These are phyloP conservation scores for Acacia pycnantha DNA, from an alignment of 331 rosid species.

Conservation along the genomic window DNA sequence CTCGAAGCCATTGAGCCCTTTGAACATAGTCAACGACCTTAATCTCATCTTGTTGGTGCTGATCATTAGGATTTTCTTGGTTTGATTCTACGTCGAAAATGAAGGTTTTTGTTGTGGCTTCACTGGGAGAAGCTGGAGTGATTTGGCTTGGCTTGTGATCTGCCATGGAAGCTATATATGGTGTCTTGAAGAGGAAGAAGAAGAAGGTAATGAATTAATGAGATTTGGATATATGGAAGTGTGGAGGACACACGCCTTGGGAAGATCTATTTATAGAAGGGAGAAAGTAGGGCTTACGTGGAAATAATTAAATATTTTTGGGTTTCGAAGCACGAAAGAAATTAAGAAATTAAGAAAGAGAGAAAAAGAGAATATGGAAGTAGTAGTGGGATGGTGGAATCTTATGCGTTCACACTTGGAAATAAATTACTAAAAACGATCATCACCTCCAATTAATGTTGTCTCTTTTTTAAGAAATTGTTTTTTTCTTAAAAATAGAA, in stretches of 20 bases:
- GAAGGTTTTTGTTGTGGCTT: background rate
- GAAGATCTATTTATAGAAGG: slow-evolving; percentile 23
- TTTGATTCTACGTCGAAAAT: slow-evolving; percentile 21
- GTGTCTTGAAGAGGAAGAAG: background rate
- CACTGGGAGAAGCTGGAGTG: background rate
- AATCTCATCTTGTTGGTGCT: background rate
- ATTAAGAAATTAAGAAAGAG: background rate
- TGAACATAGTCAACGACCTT: slow-evolving; percentile 44
- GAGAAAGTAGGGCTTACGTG: background rate
- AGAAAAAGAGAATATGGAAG: background rate
- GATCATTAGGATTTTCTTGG: background rate
- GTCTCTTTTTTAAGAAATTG: background rate
- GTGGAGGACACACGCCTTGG: slow-evolving; percentile 56
- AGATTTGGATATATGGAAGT: slow-evolving; percentile 19
- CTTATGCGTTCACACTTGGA: slow-evolving; percentile 36
- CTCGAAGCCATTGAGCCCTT: slow-evolving; percentile 68
- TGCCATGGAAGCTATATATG: background rate
- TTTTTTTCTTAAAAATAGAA: background rate
- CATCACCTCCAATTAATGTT: background rate
- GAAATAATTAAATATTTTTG: background rate
- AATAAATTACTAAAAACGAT: background rate
- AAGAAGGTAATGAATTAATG: background rate
- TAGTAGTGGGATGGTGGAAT: slow-evolving; percentile 19
- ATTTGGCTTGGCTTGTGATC: slow-evolving; percentile 1
- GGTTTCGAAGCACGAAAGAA: background rate